Evolutionary conservation across 2,329 filamentous ascomycete species (phyloP), one percentile per base, ranked within the genome.

Genomic region (Drechslera avenae): DNA sequence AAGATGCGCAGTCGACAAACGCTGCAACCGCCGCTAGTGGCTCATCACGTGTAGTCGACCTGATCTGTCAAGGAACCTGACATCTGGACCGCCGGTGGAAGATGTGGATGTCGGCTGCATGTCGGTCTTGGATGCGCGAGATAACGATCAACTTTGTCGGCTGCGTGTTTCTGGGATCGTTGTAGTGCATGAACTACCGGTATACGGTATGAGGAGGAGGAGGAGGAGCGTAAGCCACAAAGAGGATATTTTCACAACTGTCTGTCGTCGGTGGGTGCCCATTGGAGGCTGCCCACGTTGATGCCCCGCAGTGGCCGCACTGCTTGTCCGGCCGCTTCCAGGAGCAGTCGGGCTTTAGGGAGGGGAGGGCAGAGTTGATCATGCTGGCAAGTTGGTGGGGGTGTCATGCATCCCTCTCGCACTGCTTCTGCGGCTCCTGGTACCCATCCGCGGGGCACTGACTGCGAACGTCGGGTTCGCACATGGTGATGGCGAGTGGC

Each of bases 381-480:
- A 47, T 41, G 37, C 34, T 36, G 49, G 39, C 49, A 48, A 26
- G 30, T 37, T 37, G 68, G 62, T 60, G 63, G 60, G 62, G 62
- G 56, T 57, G 57, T 52, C 59, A 64, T 62, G 62, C 59, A 57
- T 56, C 44, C 49, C 55, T 57, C 46, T 49, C 41, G 23, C 32
- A 44, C 44, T 48, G 52, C 44, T 66, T 60, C 67, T 61, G 62
- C 57, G n/a, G 18, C 23, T 14, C 26, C 19, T 23, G 42, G 33
- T 33, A 33, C 7, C 42, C 18, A n/a, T 30, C 33, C 23, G 41
- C 39, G 46, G 46, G 39, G 39, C 46, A 50, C 23, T 13, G 26
- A 28, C 60, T 59, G 60, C 54, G 62, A 62, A 64, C 59, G 31
- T 41, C 5, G 31, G 17, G 63, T 63, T 63, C 56, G 60, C 63